phyloP scores from a whole-genome alignment of 352 stramenopile species.

The Globisporangium okanoganense region DNA sequence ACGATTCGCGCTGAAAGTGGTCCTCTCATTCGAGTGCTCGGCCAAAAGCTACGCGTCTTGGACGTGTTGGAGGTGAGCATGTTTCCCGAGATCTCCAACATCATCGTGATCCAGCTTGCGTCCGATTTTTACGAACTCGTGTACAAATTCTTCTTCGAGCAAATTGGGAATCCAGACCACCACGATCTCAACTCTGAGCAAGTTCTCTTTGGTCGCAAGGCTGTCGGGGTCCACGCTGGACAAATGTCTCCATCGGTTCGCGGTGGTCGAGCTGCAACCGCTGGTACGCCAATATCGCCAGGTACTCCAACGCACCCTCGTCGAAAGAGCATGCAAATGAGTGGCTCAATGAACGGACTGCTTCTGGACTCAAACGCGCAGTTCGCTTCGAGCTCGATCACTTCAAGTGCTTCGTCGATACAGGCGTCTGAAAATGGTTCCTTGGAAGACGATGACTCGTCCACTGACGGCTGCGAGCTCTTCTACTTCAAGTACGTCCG shows the following conservation, averaged over 20 bases:
- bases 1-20: slow-evolving; percentile 72
- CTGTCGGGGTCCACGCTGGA: not conserved
- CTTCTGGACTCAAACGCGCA: slow-evolving; percentile 1
- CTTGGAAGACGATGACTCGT: slow-evolving; percentile 49
- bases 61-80: slow-evolving; percentile 80
- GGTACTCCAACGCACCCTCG: not conserved
- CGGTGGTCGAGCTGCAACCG: not conserved
- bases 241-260: slow-evolving; percentile 3
- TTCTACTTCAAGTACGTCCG: slow-evolving; percentile 88
- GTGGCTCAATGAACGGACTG: not conserved
- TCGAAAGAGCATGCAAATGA: slow-evolving; percentile 13
- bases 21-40: slow-evolving; percentile 54
- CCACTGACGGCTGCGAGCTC: slow-evolving; percentile 55
- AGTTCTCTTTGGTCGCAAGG: slow-evolving; percentile 56
- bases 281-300: not conserved
- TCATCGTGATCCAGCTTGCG: slow-evolving; percentile 81
- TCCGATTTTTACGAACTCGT: slow-evolving; percentile 81
- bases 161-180: slow-evolving; percentile 22
- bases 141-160: slow-evolving; percentile 85
- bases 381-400: not conserved
- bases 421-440: slow-evolving; percentile 8
- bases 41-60: slow-evolving; percentile 65
- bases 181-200: slow-evolving; percentile 43
- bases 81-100: slow-evolving; percentile 78
- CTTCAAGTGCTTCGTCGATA: slow-evolving; percentile 2